A percentile compares a stretch with the other conserved stretches of the same genome.
phyloP scores from a whole-genome alignment of 1,284 basidiomycete species.

The Pholiota adiposa region DNA sequence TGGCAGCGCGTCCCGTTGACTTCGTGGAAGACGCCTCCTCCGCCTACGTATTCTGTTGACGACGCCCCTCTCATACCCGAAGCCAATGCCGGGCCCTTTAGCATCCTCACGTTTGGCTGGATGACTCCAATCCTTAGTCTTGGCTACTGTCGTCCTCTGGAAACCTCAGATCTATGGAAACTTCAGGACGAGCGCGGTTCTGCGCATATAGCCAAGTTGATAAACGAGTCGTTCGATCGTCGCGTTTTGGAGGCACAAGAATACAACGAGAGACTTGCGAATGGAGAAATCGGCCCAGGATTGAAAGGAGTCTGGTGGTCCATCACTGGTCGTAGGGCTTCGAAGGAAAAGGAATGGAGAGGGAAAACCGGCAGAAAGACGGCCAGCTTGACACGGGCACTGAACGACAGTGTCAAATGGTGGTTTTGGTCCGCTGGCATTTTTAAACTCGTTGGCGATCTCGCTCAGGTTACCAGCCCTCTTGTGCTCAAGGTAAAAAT shows the following conservation, averaged over 20 bases:
- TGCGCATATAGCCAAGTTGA: slow-evolving; percentile 61
- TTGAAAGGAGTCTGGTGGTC: slow-evolving; percentile 63
- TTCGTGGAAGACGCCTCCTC: slow-evolving; percentile 38
- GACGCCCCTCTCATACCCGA: slow-evolving; percentile 54
- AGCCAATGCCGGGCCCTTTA: slow-evolving; percentile 45
- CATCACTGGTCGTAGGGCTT: slow-evolving; percentile 51
- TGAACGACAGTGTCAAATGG: slow-evolving; percentile 83
- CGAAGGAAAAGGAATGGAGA: slow-evolving; percentile 67
- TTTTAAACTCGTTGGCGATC: slow-evolving; percentile 78
- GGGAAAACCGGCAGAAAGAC: slow-evolving; percentile 64
- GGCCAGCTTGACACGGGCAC: slow-evolving; percentile 73
- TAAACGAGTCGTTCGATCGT: slow-evolving; percentile 68
- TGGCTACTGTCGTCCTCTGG: slow-evolving; percentile 80
- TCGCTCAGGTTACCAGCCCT: slow-evolving; percentile 75
- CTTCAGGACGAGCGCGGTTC: slow-evolving; percentile 69
- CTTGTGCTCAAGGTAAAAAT: slow-evolving; percentile 72
- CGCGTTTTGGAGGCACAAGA: slow-evolving; percentile 62
- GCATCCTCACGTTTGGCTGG: slow-evolving; percentile 64
- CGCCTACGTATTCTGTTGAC: slow-evolving; percentile 48
- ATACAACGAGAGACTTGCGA: slow-evolving; percentile 72
- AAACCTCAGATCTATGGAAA: slow-evolving; percentile 85
- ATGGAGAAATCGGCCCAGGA: slow-evolving; percentile 66
- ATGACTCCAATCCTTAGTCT: slow-evolving; percentile 63
- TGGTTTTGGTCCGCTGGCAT: slow-evolving; percentile 84
- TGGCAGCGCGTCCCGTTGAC: slow-evolving; percentile 35